phyloP scores from a whole-genome alignment of 495 filamentous ascomycete genomes.

The Xylaria venustula region DNA sequence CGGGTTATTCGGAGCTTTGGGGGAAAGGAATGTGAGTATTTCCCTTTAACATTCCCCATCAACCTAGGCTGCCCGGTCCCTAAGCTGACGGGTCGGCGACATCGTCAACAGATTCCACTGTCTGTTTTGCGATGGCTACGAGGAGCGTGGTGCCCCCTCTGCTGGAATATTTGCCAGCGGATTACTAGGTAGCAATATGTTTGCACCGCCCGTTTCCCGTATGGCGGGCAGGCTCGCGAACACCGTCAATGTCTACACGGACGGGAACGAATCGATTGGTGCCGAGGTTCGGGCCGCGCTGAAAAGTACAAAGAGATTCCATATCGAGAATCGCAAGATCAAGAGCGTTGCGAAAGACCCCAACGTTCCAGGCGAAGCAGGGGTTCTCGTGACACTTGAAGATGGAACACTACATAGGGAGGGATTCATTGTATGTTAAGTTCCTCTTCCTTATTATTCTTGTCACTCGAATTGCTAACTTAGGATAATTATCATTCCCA shows the following conservation, averaged over 20 bases:
- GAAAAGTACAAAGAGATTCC: slow-evolving; percentile 14
- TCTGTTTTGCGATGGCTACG: slow-evolving; percentile 33
- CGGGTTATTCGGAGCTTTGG: slow-evolving; percentile 43
- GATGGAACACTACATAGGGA: slow-evolving; percentile 23
- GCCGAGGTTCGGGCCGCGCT: slow-evolving; percentile 15
- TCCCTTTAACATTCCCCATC: not conserved
- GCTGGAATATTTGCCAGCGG: slow-evolving; percentile 28
- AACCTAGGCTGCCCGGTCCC: not conserved
- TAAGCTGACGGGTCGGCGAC: not conserved
- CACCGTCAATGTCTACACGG: slow-evolving; percentile 23
- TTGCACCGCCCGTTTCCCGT: slow-evolving; percentile 19
- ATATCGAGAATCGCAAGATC: slow-evolving; percentile 23
- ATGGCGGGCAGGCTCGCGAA: slow-evolving; percentile 22
- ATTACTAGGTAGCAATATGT: slow-evolving; percentile 8
- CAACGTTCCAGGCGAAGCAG: slow-evolving; percentile 17
- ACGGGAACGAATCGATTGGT: slow-evolving; percentile 19
- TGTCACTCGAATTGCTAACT: not conserved
- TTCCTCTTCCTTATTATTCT: not conserved
- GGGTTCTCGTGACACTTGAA: slow-evolving; percentile 23
- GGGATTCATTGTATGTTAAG: slow-evolving; percentile 20
- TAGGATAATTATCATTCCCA: too few relatives aligned
- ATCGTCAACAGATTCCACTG: slow-evolving; percentile 25
- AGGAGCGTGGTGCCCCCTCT: slow-evolving; percentile 24
- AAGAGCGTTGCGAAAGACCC: slow-evolving; percentile 18
- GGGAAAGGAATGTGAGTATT: slow-evolving; percentile 33